phyloP scores from a whole-genome alignment of 1,139 yeast genomes.

The Pichia sp. region DNA sequence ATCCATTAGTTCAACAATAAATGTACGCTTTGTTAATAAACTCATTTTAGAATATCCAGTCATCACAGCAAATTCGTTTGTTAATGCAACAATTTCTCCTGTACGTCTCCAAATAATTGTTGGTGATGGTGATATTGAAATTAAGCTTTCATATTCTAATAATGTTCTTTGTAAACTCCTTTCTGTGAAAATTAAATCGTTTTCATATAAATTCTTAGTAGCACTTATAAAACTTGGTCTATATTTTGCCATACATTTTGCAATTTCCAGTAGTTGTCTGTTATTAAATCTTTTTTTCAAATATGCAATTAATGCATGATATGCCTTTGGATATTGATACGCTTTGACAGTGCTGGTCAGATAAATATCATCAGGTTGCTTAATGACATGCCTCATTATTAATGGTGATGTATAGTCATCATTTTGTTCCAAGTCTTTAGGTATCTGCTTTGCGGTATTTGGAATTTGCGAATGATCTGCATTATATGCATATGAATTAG shows the following conservation, averaged over 20 bases:
- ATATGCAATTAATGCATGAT: constrained; percentile 53
- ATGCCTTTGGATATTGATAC: constrained; percentile 63
- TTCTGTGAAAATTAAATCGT: constrained; percentile 60
- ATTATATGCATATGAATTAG: constrained; percentile 31
- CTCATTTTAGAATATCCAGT: constrained; percentile 50
- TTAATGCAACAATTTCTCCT: constrained; percentile 67
- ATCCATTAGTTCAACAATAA: constrained; percentile 76
- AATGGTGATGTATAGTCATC: constrained; percentile 48
- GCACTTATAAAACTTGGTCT: constrained; percentile 71
- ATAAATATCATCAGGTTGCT: constrained; percentile 60
- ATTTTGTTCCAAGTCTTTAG: constrained; percentile 26
- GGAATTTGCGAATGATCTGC: constrained; percentile 27
- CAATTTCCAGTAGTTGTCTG: constrained; percentile 47
- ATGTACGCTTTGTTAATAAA: constrained; percentile 46
- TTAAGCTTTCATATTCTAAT: constrained; percentile 55
- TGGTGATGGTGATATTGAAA: constrained; percentile 56
- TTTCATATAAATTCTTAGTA: constrained; percentile 59
- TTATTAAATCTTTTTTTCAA: constrained; percentile 48
- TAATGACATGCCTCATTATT: constrained; percentile 52
- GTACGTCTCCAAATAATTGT: constrained; percentile 75
- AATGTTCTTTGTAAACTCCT: constrained; percentile 63
- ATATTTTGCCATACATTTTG: constrained; percentile 63
- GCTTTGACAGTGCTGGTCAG: constrained; percentile 44
- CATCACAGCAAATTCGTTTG: constrained; percentile 58
- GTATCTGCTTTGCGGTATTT: constrained; percentile 27